phyloP scores from a whole-genome alignment of 1,284 basidiomycete genomes.

The Meira miltonrushii region DNA sequence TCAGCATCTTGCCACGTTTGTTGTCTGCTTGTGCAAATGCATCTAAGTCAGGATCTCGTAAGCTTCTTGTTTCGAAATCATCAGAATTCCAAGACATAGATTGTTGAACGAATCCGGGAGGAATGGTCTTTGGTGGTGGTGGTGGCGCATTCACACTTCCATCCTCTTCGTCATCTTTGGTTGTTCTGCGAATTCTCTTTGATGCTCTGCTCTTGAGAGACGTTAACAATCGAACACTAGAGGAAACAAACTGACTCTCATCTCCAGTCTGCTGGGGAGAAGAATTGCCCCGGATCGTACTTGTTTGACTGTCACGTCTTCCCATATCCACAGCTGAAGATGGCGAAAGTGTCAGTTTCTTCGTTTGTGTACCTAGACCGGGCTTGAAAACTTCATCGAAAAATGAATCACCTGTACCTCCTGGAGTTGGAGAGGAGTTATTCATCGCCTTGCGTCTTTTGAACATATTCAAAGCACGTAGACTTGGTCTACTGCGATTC shows the following conservation, averaged over 20 bases:
- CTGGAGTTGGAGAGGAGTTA: background rate
- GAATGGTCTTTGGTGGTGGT: conserved; percentile 4
- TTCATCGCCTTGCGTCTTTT: conserved; percentile 10
- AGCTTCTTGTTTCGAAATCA: conserved; percentile 37
- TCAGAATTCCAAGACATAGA: conserved; percentile 27
- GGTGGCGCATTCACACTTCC: conserved; percentile 10
- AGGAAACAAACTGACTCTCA: background rate
- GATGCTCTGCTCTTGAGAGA: conserved; percentile 14
- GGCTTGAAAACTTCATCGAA: conserved; percentile 30
- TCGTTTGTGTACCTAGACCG: conserved; percentile 31
- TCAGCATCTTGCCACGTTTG: background rate
- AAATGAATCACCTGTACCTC: background rate
- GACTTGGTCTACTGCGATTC: conserved; percentile 32
- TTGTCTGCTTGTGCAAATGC: background rate
- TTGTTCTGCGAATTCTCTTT: background rate
- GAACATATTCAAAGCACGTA: conserved; percentile 48
- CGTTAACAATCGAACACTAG: conserved; percentile 4
- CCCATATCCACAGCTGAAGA: background rate
- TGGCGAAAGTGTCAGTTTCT: conserved; percentile 25
- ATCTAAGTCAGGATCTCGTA: conserved; percentile 21
- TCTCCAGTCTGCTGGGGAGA: background rate
- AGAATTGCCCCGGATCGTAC: background rate
- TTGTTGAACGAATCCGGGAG: background rate
- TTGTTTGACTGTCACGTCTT: background rate
- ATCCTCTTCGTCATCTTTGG: conserved; percentile 4